Conservation (phyloP, 306 rosid species). For the Abrus pulchellus region DNA sequence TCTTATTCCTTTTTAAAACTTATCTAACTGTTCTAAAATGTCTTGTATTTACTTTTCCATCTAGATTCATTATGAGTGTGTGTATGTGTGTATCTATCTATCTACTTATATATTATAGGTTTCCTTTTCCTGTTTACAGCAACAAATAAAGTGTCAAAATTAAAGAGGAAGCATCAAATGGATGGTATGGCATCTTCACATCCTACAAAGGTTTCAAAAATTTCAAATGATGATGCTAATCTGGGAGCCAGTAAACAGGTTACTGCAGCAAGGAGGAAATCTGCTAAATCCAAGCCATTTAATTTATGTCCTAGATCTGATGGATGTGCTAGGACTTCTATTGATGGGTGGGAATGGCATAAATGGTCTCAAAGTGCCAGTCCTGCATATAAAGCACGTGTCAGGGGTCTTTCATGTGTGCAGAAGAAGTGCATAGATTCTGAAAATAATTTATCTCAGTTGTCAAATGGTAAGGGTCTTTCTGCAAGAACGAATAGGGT, state of each 20-base stretch:
- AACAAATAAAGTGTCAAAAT: slow-evolving; percentile 59
- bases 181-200: slow-evolving; percentile 52
- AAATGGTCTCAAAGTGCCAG: slow-evolving; percentile 85
- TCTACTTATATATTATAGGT: not conserved
- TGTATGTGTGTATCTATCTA: too few relatives aligned
- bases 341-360: slow-evolving; percentile 97
- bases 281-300: slow-evolving; percentile 62
- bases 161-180: slow-evolving; percentile 65
- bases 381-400: slow-evolving; percentile 80
- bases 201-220: slow-evolving; percentile 69
- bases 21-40: slow-evolving; percentile 24
- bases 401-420: slow-evolving; percentile 66
- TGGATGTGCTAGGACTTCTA: slow-evolving; percentile 90
- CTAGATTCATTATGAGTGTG: not conserved
- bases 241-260: slow-evolving; percentile 58
- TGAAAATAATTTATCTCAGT: slow-evolving; percentile 67
- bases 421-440: slow-evolving; percentile 53
- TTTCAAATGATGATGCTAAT: slow-evolving; percentile 55
- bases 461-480: slow-evolving; percentile 85
- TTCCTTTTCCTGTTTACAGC: slow-evolving; percentile 57
- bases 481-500: slow-evolving; percentile 98
- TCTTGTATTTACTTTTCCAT: slow-evolving; percentile 32
- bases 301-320: slow-evolving; percentile 75
- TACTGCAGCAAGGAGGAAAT: slow-evolving; percentile 50
- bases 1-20: slow-evolving; percentile 28